Conservation (phyloP, 164 flowering plant species). For the Vitis labrusca region DNA sequence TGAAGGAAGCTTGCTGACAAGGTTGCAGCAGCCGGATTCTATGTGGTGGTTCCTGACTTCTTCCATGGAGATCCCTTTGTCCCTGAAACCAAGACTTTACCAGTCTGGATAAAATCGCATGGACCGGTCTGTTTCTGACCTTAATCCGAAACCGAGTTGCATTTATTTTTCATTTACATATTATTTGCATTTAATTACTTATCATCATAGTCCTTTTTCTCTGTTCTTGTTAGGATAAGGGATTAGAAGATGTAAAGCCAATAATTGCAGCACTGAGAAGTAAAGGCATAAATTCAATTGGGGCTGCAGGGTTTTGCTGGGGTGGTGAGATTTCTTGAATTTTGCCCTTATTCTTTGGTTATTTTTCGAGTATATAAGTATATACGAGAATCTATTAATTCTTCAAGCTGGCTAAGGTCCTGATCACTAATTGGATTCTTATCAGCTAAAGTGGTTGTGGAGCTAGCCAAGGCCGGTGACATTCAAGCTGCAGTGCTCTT, state of each 20-base stretch:
- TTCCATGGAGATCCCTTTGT: constrained; percentile 35
- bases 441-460: constrained; percentile 67
- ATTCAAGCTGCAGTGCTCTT: constrained; percentile 69
- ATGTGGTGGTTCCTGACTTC: constrained; percentile 43
- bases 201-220: background rate
- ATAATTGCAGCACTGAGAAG: constrained; percentile 30
- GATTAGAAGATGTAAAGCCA: constrained; percentile 42
- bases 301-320: constrained; percentile 57
- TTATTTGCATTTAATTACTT: no score
- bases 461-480: constrained; percentile 43
- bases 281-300: constrained; percentile 36
- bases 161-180: background rate
- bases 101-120: constrained; percentile 25
- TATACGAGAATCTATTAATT: no score
- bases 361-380: background rate
- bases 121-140: constrained; percentile 14
- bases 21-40: constrained; percentile 43
- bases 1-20: constrained; percentile 47
- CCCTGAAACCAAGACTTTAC: constrained; percentile 10
- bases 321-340: constrained; percentile 33
- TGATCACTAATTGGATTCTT: background rate
- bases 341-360: no score
- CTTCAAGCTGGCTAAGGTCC: background rate
- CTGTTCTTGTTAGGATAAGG: constrained; percentile 31
- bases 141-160: background rate